These are phyloP conservation scores for Wickerhamiella qilinensis DNA, from an alignment of 805 yeast species.

Conservation along the genomic window DNA sequence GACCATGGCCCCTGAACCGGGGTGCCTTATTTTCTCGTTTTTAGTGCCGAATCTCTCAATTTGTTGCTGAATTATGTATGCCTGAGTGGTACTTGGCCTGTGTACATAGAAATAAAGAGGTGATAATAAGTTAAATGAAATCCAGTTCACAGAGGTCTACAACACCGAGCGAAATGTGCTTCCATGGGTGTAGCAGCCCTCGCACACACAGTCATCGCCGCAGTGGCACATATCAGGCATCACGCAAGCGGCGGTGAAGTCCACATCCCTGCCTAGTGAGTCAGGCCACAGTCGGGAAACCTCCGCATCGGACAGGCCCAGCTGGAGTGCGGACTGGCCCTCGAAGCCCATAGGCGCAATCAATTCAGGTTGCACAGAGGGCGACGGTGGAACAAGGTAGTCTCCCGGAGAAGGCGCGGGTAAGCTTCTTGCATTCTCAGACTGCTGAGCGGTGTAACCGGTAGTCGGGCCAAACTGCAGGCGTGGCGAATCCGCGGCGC, in stretches of 20 bases:
- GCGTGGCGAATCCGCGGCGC: background rate
- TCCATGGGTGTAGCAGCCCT: conserved; percentile 19
- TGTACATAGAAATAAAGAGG: too few species aligned
- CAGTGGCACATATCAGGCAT: conserved; percentile 25
- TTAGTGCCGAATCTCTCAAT: too few species aligned
- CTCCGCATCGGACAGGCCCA: conserved; percentile 16
- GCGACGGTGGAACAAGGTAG: background rate
- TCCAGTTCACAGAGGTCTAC: background rate
- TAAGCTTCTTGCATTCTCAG: too few species aligned
- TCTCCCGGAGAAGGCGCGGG: too few species aligned
- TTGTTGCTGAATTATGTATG: too few species aligned
- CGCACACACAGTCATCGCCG: conserved; percentile 23
- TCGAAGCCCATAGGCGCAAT: conserved; percentile 23
- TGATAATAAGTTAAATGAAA: too few species aligned
- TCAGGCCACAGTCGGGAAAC: conserved; percentile 15
- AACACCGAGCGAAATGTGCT: background rate
- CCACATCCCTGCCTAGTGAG: conserved; percentile 12
- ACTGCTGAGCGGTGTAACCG: background rate
- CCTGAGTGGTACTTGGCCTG: too few species aligned
- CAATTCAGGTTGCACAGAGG: conserved; percentile 13
- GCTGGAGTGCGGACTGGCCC: conserved; percentile 10
- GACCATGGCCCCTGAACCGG: too few species aligned
- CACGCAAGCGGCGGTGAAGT: conserved; percentile 22
- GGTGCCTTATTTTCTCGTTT: too few species aligned
- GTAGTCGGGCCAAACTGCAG: background rate